Evolutionary conservation across 768 basidiomycete genomes (phyloP).

Genomic region (Tulasnella sp.): DNA sequence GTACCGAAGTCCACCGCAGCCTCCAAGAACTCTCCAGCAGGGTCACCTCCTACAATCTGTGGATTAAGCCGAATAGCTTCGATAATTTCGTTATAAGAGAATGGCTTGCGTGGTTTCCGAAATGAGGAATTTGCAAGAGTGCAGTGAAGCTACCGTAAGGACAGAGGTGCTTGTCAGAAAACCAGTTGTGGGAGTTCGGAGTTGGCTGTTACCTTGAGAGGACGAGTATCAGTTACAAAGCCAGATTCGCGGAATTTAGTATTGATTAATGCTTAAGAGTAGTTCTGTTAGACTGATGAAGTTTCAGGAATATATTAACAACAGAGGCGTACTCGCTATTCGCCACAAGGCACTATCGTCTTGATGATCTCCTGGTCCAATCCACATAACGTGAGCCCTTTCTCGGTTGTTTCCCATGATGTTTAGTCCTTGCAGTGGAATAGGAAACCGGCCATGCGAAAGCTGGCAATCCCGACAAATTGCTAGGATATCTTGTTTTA

Average conservation of each 20-base stretch:
- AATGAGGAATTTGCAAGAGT: slow-evolving; percentile 13
- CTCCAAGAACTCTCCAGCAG: not conserved
- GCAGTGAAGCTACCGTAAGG: slow-evolving; percentile 6
- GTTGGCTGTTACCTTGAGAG: slow-evolving; percentile 7
- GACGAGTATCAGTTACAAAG: slow-evolving; percentile 11
- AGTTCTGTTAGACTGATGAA: too few relatives aligned
- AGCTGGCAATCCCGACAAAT: not conserved
- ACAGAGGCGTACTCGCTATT: slow-evolving; percentile 1
- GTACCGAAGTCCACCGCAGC: slow-evolving; percentile 13
- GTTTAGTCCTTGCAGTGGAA: not conserved
- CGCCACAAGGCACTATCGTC: slow-evolving; percentile 8
- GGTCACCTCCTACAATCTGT: not conserved
- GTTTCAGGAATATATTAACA: not conserved
- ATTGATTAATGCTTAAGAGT: slow-evolving; percentile 9
- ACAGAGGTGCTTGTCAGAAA: not conserved
- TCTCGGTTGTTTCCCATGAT: slow-evolving; percentile 3
- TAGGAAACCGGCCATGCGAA: not conserved
- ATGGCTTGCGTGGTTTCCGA: slow-evolving; percentile 10
- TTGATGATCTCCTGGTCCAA: not conserved
- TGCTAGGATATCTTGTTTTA: not conserved
- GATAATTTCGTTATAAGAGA: slow-evolving; percentile 10
- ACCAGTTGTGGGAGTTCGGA: not conserved
- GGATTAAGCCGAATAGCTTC: not conserved
- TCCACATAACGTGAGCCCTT: not conserved
- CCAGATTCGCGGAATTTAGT: slow-evolving; percentile 10